phyloP scores from a whole-genome alignment of 768 basidiomycete species.

The Psilocybe tampanensis region DNA sequence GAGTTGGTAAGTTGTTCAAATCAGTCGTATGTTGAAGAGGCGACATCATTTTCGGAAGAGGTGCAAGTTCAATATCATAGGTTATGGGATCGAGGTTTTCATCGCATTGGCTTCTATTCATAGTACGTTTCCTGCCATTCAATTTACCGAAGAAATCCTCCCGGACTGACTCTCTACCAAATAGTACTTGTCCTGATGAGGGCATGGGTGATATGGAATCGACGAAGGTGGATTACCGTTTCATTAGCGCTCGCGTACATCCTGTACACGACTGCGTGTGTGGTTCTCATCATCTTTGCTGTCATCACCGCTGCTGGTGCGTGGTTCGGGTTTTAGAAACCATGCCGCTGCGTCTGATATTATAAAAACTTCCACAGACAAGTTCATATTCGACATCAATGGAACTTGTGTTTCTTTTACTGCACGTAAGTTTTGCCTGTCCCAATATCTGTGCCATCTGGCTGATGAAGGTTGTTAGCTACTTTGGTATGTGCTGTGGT shows the following conservation, averaged over 20 bases:
- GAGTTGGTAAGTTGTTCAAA: slow-evolving; percentile 3
- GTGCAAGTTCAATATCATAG: slow-evolving; percentile 13
- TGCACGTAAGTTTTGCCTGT: slow-evolving; percentile 10
- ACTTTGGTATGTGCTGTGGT: slow-evolving; percentile 6
- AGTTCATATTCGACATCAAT: slow-evolving; percentile 13
- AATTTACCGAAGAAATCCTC: background rate
- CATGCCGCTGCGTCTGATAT: too few species aligned
- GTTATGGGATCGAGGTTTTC: slow-evolving; percentile 16
- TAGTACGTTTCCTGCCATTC: background rate
- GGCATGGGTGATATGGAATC: slow-evolving; percentile 18
- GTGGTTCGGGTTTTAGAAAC: background rate
- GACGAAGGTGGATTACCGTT: slow-evolving; percentile 10
- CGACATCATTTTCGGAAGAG: too few species aligned
- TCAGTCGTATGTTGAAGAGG: too few species aligned
- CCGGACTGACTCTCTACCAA: background rate
- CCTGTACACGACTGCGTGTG: slow-evolving; percentile 10
- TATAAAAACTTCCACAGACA: slow-evolving; percentile 1
- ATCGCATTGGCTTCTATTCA: slow-evolving; percentile 15
- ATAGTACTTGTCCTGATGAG: slow-evolving; percentile 18
- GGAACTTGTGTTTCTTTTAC: slow-evolving; percentile 15
- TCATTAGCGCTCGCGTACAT: slow-evolving; percentile 7
- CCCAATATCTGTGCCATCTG: background rate
- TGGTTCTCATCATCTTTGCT: slow-evolving; percentile 12
- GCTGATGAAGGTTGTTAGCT: background rate
- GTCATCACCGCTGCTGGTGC: slow-evolving; percentile 10